Evolutionary conservation across 305 asterid species (phyloP).

Genomic region (Petunia hybrid): DNA sequence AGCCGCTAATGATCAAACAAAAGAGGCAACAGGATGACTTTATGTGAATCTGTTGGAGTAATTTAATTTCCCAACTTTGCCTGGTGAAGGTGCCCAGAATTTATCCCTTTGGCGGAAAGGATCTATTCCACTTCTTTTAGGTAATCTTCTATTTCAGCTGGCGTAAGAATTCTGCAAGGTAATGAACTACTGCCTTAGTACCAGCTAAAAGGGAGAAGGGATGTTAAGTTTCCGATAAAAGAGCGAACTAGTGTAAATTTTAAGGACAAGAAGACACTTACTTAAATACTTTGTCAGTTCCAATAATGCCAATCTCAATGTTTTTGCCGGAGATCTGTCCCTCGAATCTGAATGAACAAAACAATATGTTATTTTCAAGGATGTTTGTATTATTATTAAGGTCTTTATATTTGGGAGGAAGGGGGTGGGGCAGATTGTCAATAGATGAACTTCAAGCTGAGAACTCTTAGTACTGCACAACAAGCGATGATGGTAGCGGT

Average conservation of each 20-base stretch:
- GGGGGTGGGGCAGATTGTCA: neutral
- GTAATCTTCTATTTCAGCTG: slow-evolving; percentile 56
- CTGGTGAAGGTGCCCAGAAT: neutral
- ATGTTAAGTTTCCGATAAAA: neutral
- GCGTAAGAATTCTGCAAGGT: slow-evolving; percentile 47
- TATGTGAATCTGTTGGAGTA: too few relatives aligned
- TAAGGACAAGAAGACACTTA: slow-evolving; percentile 35
- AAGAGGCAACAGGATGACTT: neutral
- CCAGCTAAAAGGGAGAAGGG: neutral
- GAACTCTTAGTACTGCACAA: neutral
- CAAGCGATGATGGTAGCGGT: neutral
- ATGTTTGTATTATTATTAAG: neutral
- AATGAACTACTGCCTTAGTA: neutral
- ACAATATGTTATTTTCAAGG: neutral
- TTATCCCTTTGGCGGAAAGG: neutral
- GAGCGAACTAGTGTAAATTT: neutral
- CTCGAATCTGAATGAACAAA: slow-evolving; percentile 66
- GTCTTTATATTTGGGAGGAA: neutral
- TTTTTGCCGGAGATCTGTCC: slow-evolving; percentile 94
- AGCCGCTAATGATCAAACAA: neutral
- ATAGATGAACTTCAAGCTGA: neutral
- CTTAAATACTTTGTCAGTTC: slow-evolving; percentile 79
- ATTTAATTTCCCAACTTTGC: neutral
- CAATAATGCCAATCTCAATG: slow-evolving; percentile 94
- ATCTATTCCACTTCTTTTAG: slow-evolving; percentile 54